Evolutionary conservation across 345 rosid species (phyloP), one percentile per base, ranked within the genome.

Genomic region (Moringa oleifera): DNA sequence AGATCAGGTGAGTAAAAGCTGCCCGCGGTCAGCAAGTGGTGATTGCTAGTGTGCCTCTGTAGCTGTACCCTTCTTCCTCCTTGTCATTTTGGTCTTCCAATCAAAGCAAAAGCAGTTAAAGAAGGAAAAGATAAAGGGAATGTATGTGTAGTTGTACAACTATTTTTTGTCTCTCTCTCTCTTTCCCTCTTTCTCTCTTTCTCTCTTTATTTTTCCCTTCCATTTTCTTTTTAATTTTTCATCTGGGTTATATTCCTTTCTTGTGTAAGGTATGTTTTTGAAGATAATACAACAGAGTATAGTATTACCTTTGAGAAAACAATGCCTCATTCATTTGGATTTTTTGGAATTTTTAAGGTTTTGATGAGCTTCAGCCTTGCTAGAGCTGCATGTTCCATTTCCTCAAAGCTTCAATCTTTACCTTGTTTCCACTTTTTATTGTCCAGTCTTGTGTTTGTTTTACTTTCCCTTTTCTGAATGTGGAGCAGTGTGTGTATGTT

Each of bases 41-140:
- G 63, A 31, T 37, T 24, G 57, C 53, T 41, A 11, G 55, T 19
- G 69, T 61, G 66, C 20, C 52, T 18, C 36, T 45, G 59, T 47
- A 58, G 64, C 53, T 54, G 46, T 25, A 31, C 41, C 33, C 23
- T 51, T 33, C 24, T 33, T 21, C 22, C 54, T 12, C 57, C 50
- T 58, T 2, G 15, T 49, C 53, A 53, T 49, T 69, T 58, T 18
- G 75, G 77, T 70, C 75, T 70, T 70, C 75, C 73, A 11, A 59
- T 63, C 78, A 71, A 80, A 73, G 80, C 54, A 53, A 74, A 71
- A 72, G 77, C 75, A 68, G 59, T 66, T 60, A 71, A 71, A 77
- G 73, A 49, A 63, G 58, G 51, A 71, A 75, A 77, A 41, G 47
- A 41, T 41, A 72, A 77, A 74, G 65, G 66, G 63, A 25, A 71